Percentiles rank a stretch among this genome's conserved stretches.
Evolutionary conservation across 306 rosid genomes (phyloP).

Genomic region (Glycine tomentella): DNA sequence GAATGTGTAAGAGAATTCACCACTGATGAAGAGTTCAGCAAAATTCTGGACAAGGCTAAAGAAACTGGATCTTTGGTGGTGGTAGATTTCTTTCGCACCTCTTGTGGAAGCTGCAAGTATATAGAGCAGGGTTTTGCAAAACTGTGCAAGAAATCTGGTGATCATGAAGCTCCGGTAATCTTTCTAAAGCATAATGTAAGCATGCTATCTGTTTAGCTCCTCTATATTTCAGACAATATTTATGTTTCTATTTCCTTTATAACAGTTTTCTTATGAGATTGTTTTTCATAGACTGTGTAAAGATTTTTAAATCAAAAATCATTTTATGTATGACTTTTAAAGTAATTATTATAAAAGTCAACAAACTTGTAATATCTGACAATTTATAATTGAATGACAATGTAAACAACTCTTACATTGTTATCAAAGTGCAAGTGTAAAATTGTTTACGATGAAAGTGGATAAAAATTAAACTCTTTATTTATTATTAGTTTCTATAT

Average conservation of each 20-base stretch:
- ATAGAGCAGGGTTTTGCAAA: constrained; percentile 91
- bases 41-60: constrained; percentile 71
- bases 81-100: constrained; percentile 89
- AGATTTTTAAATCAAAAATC: background rate
- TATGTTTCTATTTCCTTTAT: background rate
- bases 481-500: no score
- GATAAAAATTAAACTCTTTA: no score
- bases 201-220: constrained; percentile 30
- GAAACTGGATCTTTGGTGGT: constrained; percentile 66
- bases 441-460: no score
- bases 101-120: constrained; percentile 98
- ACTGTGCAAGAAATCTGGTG: constrained; percentile 84
- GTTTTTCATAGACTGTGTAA: background rate
- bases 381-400: background rate
- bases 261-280: background rate
- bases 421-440: no score
- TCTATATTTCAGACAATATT: background rate
- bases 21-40: constrained; percentile 76
- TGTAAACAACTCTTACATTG: background rate
- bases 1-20: constrained; percentile 90
- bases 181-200: constrained; percentile 95
- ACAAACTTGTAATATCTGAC: background rate
- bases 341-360: background rate
- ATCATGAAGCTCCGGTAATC: constrained; percentile 77
- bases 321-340: background rate